These are phyloP conservation scores for Rubia occidens DNA, from an alignment of 305 asterid species.

Conservation along the genomic window DNA sequence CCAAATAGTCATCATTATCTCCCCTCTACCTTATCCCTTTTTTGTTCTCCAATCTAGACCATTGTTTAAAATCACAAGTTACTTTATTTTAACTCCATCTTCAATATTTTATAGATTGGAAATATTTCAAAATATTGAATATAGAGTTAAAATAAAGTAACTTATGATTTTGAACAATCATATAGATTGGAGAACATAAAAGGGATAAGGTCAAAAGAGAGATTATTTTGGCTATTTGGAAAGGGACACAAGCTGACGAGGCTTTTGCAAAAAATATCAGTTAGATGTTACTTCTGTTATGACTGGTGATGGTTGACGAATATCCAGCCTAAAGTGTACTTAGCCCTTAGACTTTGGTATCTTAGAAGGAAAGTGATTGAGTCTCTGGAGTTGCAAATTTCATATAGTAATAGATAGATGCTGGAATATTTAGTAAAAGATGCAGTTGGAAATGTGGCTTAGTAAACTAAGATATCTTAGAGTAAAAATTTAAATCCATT, in stretches of 20 bases:
- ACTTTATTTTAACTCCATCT: no score
- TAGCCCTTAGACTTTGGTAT: slow-evolving; percentile 80
- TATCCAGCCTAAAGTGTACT: slow-evolving; percentile 62
- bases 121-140: no score
- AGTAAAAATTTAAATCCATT: slow-evolving; percentile 36
- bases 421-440: slow-evolving; percentile 45
- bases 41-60: no score
- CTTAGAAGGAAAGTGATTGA: slow-evolving; percentile 71
- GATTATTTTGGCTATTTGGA: slow-evolving; percentile 68
- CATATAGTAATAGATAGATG: slow-evolving; percentile 42
- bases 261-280: slow-evolving; percentile 78
- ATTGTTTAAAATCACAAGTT: no score
- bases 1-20: no score
- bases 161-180: slow-evolving; percentile 23
- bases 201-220: slow-evolving; percentile 57
- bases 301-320: slow-evolving; percentile 47
- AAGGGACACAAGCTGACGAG: slow-evolving; percentile 85
- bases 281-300: slow-evolving; percentile 40
- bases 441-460: slow-evolving; percentile 31
- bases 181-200: slow-evolving; percentile 46
- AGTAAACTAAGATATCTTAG: slow-evolving; percentile 48
- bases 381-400: slow-evolving; percentile 56
- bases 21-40: no score
- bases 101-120: no score
- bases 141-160: no score